Evolutionary conservation across 2,329 filamentous ascomycete genomes (phyloP), one percentile per base, ranked within the genome.

Genomic region (Colletotrichum brevisporum): DNA sequence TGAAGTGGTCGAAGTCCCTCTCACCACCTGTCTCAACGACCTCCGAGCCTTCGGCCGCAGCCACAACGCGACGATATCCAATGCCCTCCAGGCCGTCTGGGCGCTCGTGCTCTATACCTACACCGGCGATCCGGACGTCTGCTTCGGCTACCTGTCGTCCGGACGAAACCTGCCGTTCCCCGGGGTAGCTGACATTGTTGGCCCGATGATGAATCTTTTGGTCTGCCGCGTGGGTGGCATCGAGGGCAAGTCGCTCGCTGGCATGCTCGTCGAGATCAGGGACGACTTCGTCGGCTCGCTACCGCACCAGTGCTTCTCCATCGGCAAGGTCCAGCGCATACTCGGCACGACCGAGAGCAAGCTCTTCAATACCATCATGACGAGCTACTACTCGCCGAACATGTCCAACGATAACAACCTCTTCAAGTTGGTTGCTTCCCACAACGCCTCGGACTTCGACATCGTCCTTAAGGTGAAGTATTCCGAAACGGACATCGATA

Each of bases 351-450:
- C 59, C 6, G 55, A 64, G 2, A 55, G 36, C 10, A 63, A 54
- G 27, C 58, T 72, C 0, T 72, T 72, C 69, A 72, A 71, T 62
- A 72, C 63, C 15, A 69, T 71, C 12, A 51, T 72, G 18, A 66
- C 71, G 0, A 67, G 60, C 3, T 68, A 63, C 39, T 59, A 59
- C 18, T 65, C 60, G 0, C 54, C 61, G 4, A 18, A 21, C 4
- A 27, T 47, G 5, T 48, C 54, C 10, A 27, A 21, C 26, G 31
- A 43, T 5, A 47, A 50, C 21, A 57, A 48, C 15, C 31, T 65
- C 2, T 58, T 68, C 27, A 65, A 36, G 13, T 39, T 68, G 2
- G 16, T 68, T 1, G 27, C 60, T 2, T 55, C 60, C 2, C 48
- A 59, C 15, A 68, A 64, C 16, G 61, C 66, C 3, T 68, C 61